Evolutionary conservation across 306 rosid species (phyloP).

Genomic region (Argentina anserina): DNA sequence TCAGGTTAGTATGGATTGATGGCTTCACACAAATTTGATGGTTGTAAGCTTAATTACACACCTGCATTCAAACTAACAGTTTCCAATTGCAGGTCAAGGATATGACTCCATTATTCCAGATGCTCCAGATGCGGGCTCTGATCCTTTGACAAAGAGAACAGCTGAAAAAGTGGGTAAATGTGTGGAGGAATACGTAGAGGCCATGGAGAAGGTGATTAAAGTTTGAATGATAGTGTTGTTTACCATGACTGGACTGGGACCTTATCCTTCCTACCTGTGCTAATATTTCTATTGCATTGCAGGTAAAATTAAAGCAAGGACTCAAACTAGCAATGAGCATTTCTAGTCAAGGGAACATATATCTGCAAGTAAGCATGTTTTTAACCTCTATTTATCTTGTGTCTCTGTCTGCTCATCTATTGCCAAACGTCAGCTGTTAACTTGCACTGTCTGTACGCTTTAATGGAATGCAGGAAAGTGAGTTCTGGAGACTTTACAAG

Average conservation of each 20-base stretch:
- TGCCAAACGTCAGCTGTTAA: not conserved
- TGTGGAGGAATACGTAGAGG: conserved; percentile 73
- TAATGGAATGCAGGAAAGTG: conserved; percentile 48
- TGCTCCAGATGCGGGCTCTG: conserved; percentile 45
- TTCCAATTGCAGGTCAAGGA: conserved; percentile 61
- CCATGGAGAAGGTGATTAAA: conserved; percentile 85
- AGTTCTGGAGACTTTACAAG: conserved; percentile 91
- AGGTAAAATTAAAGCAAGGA: conserved; percentile 97
- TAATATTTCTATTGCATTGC: conserved; percentile 11
- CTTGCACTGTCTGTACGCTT: not conserved
- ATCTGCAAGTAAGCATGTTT: conserved; percentile 66
- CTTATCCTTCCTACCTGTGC: not conserved
- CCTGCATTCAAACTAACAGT: not conserved
- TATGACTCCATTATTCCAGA: conserved; percentile 73
- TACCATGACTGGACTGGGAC: not conserved
- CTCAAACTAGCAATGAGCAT: conserved; percentile 82
- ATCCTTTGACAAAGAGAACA: conserved; percentile 51
- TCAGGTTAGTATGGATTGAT: conserved; percentile 45
- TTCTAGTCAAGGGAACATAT: conserved; percentile 82
- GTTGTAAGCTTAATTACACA: not conserved
- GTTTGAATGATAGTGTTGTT: not conserved
- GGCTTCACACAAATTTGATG: not conserved
- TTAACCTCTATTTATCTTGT: not conserved
- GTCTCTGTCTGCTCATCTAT: not conserved
- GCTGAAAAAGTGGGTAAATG: conserved; percentile 59